Evolutionary conservation across 345 rosid species (phyloP).

Genomic region (Eucalyptus cloeziana): DNA sequence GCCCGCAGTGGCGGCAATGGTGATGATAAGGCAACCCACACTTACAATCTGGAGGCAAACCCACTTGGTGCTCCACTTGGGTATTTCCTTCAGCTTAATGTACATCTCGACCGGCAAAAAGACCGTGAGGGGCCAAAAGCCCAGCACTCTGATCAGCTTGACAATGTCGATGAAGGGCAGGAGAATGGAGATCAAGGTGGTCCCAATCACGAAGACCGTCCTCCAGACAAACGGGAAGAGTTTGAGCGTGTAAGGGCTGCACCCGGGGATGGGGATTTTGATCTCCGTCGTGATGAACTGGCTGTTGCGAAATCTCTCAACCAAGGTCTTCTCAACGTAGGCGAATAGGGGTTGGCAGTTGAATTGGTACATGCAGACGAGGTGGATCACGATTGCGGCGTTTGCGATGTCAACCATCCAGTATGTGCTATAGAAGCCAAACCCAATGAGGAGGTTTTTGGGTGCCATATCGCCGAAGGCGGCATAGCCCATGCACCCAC

Average conservation of each 20-base stretch:
- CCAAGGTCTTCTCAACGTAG: constrained; percentile 31
- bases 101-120: constrained; percentile 77
- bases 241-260: constrained; percentile 21
- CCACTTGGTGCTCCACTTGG: constrained; percentile 59
- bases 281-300: constrained; percentile 33
- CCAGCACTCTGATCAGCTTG: constrained; percentile 56
- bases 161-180: constrained; percentile 66
- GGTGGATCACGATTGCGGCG: constrained; percentile 51
- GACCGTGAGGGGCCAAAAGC: constrained; percentile 69
- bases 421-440: constrained; percentile 58
- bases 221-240: constrained; percentile 49
- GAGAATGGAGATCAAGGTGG: constrained; percentile 54
- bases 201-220: constrained; percentile 31
- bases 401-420: constrained; percentile 68
- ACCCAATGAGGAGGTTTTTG: constrained; percentile 59
- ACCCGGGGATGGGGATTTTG: constrained; percentile 23
- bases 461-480: constrained; percentile 64
- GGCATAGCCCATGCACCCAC: constrained; percentile 12
- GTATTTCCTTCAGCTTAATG: constrained; percentile 34
- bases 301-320: constrained; percentile 17
- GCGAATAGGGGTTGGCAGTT: constrained; percentile 57
- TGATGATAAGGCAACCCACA: constrained; percentile 34
- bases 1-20: constrained; percentile 45
- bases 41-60: constrained; percentile 38
- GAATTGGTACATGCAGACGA: constrained; percentile 66